Base-by-base conservation (phyloP, 768 basidiomycete species). In the Boletus edulis region DNA sequence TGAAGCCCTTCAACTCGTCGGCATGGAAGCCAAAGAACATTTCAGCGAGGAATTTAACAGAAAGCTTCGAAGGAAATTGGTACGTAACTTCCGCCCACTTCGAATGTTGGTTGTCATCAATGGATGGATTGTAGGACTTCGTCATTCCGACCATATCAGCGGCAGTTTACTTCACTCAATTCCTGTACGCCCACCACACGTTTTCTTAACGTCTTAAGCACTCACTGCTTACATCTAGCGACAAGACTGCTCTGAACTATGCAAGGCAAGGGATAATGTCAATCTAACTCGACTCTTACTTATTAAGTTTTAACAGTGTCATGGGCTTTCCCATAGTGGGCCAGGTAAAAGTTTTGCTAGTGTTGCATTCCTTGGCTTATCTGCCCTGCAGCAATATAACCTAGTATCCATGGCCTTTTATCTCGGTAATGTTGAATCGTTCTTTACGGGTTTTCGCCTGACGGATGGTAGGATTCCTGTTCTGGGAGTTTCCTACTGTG, bases 161-260 rank as follows among this genome's bases (percentile, higher is more conserved):
- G 2, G 81, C 83, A 3, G 84, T 86, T 13, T 87, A 86, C 67
- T 87, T 87, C 63, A 83, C 81, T 1, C 83, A 87, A 61, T 86
- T 80, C 60, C 64, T 86, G 82, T 86, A 62, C 50, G 80, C 57
- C 24, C 44, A 15, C 13, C 18, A n/a, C 18, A 48, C 40, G 7
- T 31, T 24, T 18, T 42, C 15, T 31, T 11, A 12, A 24, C 43
- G 20, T 14, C 29, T 15, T 11, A 18, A 17, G 13, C 5, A 12
- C 43, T 67, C 24, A 61, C 43, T 17, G 44, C 49, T 42, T 14
- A 35, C 38, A 34, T 54, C 6, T 54, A 85, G 84, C 54, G 86
- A 87, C 66, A 88, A 87, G 74, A 85, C 84, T 5, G 81, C 83
- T 13, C 65, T 86, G 38, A 86, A 85, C 64, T 86, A 86, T 73